Base-by-base conservation (phyloP, 495 filamentous ascomycete species). In the Jackrogersella multiformis region DNA sequence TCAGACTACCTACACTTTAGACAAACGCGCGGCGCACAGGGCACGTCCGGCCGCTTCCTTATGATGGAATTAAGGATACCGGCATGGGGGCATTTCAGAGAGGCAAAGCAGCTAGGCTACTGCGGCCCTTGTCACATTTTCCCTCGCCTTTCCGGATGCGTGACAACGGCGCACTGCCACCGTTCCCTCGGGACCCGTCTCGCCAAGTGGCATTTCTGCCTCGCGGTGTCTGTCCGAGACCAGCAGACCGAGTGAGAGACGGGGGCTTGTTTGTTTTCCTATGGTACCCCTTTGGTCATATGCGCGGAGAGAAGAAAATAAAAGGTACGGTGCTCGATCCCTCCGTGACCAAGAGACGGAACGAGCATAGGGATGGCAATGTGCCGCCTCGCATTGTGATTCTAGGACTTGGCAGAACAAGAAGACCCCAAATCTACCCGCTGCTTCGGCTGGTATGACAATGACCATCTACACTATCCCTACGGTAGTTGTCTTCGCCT, bases 81-180 rank as follows among this genome's bases (percentile, higher is more conserved):
- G 51, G 49, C 45, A 60, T 57, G 48, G 46, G n/a, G 18, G 58
- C 20, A 42, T 49, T 58, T 30, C 13, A 23, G 38, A 49, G 26
- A 54, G 55, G 66, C 24, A 46, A 60, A 49, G 39, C 13, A 24
- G 9, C 23, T 34, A 52, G 56, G 48, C 66, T 70, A 65, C 67
- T 70, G 67, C 67, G 67, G 56, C 52, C 56, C 56, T 62, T 28
- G 66, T 69, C 66, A 69, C 66, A 69, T 51, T 52, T 56, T 28
- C 26, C 35, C 39, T 18, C 15, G 15, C 18, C 38, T 28, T 18
- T 20, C 36, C 61, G 49, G 61, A 55, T 64, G 60, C 52, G 67
- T 66, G 61, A 70, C 44, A 46, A 61, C 61, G 42, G 54, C 67
- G 56, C 67, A 66, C 61, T 70, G 67, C 67, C 62, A 70, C 61